Base-by-base conservation (phyloP, 2,329 filamentous ascomycete species). In the Cladosporium austrohemisphaericum region DNA sequence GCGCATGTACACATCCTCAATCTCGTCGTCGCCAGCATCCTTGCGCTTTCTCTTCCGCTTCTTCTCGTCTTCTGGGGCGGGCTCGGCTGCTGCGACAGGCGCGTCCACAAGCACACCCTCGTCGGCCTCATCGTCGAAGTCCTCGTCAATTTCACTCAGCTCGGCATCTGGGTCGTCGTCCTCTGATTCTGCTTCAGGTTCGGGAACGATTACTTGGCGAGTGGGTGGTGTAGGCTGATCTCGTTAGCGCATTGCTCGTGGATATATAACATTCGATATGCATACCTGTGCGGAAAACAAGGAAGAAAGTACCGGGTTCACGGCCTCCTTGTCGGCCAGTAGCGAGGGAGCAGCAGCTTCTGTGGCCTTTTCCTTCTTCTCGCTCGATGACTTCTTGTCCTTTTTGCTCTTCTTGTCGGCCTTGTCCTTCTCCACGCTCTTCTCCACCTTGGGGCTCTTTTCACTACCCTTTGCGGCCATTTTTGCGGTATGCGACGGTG, bases 31-130 rank as follows among this genome's bases (percentile, higher is more conserved):
- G 25, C 63, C 60, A 26, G 62, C 63, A 41, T 61, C 56, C 55
- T 66, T 62, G 44, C 60, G 56, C 71, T 86, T 87, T 53, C 84
- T 76, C 65, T 86, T 86, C 23, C 78, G 74, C 35, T 66, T 64
- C 25, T 66, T 55, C 11, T 52, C 50, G 18, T 45, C 41, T 20
- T 28, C 26, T 16, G 63, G 58, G 36, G 50, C 53, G n/a, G 44
- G 29, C 19, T 22, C 47, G 5, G 37, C 53, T 14, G 45, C 50
- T 32, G 47, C 43, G 41, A 45, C 40, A 4, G 38, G 22, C 14
- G 32, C 40, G 26, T 57, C 53, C 9, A 55, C 23, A 5, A 10
- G 19, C 4, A 47, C 10, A 5, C 33, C 45, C 20, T 43, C 46
- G 13, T 26, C 50, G 52, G 55, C 58, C 25, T 54, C 55, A 14